Base-by-base conservation (phyloP, 257 asterid genomes). In the Penstemon barbatus region DNA sequence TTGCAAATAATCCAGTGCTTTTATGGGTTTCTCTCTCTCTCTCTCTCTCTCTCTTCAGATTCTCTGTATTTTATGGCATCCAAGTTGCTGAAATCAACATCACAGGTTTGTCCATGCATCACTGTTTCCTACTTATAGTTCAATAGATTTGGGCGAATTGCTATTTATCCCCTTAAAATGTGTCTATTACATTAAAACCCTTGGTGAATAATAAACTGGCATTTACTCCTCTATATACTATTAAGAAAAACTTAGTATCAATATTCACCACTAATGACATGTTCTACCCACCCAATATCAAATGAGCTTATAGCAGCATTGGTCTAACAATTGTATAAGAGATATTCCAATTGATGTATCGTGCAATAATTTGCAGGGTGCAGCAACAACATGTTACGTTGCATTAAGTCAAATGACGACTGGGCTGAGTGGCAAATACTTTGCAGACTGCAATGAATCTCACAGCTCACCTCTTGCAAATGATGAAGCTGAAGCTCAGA, bases 1-100 rank as follows among this genome's bases (percentile, higher is more conserved):
- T 8, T 40, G 60, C 61, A 60, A 49, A 10, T 38, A 8, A 60
- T 73, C 41, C 72, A 45, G 42, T n/a, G 51, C 33, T 25, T 25
- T 25, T 25, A 25, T 25, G 33, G 33, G 18, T 15, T 25, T 25
- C 2, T 25, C 2, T 25, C 2, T 25, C 2, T 25, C 7, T 5
- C 13, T 36, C 7, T 53, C 51, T 59, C 25, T 62, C 45, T 15
- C 53, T 33, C 50, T 63, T 56, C 92, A 88, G 97, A 90, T 83
- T 88, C 96, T 71, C 69, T 90, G 61, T 90, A 80, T 76, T 90
- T 90, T 74, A 71, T 90, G 83, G 97, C 97, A 75, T 83, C 97
- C 66, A 90, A 85, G 75, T 72, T 90, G 76, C 92, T 90, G 61
- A 90, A 90, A 75, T 80, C 97, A 33, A 86, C 86, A 78, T 82